Base-by-base conservation (phyloP, 2,329 filamentous ascomycete genomes). In the Hypocrella siamensis region DNA sequence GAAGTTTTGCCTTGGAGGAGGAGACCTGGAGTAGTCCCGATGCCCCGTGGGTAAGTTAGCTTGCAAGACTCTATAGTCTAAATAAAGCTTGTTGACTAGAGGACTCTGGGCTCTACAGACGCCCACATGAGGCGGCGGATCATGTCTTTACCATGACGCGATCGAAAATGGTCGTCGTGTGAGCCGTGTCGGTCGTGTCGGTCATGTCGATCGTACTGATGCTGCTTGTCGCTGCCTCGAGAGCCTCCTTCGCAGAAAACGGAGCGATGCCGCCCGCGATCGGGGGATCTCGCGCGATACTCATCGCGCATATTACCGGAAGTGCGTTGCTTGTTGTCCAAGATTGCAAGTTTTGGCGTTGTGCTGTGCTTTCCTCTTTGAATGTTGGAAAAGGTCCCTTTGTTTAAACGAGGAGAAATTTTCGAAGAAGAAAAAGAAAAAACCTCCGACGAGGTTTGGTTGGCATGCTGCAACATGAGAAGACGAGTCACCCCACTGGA, bases 131-230 rank as follows among this genome's bases (percentile, higher is more conserved):
- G 42, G 44, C 48, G 42, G n/a, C 51, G 47, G 51, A 51, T 45
- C 47, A 41, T 50, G 48, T 48, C 48, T 60, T 62, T 62, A 62
- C 58, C 63, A 58, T 66, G 61, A 58, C 60, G 56, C 56, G 57
- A 54, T 53, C 53, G 60, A 46, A 56, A 54, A 45, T 56, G 51
- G 50, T 54, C 52, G 43, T 58, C 53, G 45, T 54, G 48, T n/a
- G n/a, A n/a, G 8, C 15, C 8, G 25, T 26, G 8, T 10, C 15
- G 25, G 25, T 14, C 25, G 25, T 26, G 25, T 6, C 25, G 12
- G 25, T 10, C 25, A n/a, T n/a, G n/a, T n/a, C n/a, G n/a, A n/a
- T n/a, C n/a, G n/a, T n/a, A n/a, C 46, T 39, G 41, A 31, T 31
- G 28, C 11, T 33, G 31, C 31, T 26, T 30, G 35, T 47, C 43